These are phyloP conservation scores for Ulota crispa DNA, from an alignment of 225 moss, liverwort and hornwort species.

Conservation along the genomic window DNA sequence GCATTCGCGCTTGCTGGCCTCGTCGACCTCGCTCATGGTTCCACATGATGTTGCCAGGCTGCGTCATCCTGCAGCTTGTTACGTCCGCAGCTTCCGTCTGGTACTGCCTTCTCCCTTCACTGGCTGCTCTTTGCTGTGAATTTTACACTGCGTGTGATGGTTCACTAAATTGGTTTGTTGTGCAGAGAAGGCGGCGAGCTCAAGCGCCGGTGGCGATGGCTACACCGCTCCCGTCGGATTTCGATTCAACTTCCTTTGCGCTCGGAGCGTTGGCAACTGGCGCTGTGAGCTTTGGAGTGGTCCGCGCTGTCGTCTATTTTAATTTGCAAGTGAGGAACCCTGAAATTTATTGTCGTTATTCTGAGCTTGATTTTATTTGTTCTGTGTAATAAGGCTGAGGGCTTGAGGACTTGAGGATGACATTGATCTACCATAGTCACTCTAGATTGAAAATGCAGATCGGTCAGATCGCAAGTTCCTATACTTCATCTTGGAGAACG, in stretches of 20 bases:
- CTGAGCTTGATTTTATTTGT: not conserved
- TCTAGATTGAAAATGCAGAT: conserved; percentile 7
- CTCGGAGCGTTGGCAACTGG: conserved; percentile 36
- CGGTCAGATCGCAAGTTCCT: not conserved
- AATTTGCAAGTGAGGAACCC: conserved; percentile 59
- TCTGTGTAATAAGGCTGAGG: not conserved
- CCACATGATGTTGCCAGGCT: conserved; percentile 16
- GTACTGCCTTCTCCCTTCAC: conserved; percentile 20
- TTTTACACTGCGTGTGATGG: not conserved
- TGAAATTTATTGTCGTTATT: not conserved
- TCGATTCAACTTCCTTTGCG: conserved; percentile 32
- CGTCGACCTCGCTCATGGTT: conserved; percentile 23
- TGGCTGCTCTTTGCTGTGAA: not conserved
- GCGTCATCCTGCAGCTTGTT: not conserved
- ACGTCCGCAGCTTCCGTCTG: conserved; percentile 14
- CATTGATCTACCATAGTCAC: not conserved
- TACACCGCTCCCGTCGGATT: conserved; percentile 36
- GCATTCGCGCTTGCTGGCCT: conserved; percentile 19
- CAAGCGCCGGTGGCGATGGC: conserved; percentile 36
- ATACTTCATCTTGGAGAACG: not conserved
- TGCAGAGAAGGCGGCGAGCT: conserved; percentile 45
- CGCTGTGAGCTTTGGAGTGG: conserved; percentile 47
- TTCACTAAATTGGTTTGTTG: conserved; percentile 23
- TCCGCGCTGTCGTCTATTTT: conserved; percentile 61
- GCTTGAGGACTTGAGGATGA: not conserved